A percentile compares a stretch with the other conserved stretches of the same genome.
These are phyloP conservation scores for Mycena haematopus DNA, from an alignment of 768 basidiomycete species.

Conservation along the genomic window DNA sequence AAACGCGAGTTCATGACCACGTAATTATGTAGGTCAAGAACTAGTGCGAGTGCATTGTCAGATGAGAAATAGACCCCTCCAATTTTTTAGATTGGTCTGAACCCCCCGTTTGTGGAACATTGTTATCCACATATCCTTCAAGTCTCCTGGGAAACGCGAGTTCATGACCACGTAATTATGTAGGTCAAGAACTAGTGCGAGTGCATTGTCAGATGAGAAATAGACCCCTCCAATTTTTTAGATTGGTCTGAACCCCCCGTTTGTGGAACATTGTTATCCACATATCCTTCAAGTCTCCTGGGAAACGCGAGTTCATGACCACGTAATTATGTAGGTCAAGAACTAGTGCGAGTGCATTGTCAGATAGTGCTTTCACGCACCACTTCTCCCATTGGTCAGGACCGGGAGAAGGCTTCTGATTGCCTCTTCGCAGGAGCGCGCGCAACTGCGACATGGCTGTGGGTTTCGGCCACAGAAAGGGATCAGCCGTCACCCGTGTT, in stretches of 20 bases:
- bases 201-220: too few relatives aligned
- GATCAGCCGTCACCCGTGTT: slow-evolving; percentile 21
- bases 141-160: too few relatives aligned
- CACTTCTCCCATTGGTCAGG: slow-evolving; percentile 46
- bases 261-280: slow-evolving; percentile 39
- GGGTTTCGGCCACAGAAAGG: slow-evolving; percentile 35
- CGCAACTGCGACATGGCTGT: slow-evolving; percentile 29
- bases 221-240: slow-evolving; percentile 22
- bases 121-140: too few relatives aligned
- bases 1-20: too few relatives aligned
- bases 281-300: slow-evolving; percentile 32
- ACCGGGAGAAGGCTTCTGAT: slow-evolving; percentile 38
- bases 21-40: too few relatives aligned
- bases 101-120: too few relatives aligned
- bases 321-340: slow-evolving; percentile 38
- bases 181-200: too few relatives aligned
- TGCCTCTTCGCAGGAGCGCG: slow-evolving; percentile 35
- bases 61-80: too few relatives aligned
- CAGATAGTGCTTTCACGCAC: slow-evolving; percentile 36
- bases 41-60: too few relatives aligned
- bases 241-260: slow-evolving; percentile 5
- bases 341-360: slow-evolving; percentile 31
- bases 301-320: slow-evolving; percentile 34
- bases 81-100: too few relatives aligned
- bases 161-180: too few relatives aligned